phyloP scores from a whole-genome alignment of 306 rosid species.

The Bauhinia variegata region DNA sequence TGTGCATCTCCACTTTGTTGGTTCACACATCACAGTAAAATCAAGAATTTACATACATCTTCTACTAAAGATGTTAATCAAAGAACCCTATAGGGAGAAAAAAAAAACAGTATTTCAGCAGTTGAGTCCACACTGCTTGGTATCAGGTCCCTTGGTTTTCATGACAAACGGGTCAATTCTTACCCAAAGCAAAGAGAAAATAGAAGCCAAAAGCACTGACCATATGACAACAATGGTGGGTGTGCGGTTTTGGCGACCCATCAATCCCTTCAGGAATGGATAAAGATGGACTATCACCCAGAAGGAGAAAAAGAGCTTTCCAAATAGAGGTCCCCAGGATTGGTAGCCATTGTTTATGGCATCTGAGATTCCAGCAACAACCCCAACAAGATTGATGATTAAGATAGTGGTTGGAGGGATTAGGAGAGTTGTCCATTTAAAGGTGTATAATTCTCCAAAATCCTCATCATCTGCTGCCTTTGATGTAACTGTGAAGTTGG shows the following conservation, averaged over 20 bases:
- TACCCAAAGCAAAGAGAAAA: conserved; percentile 96
- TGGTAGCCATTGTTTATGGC: conserved; percentile 94
- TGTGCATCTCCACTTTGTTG: conserved; percentile 39
- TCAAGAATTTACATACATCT: conserved; percentile 52
- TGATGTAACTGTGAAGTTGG: conserved; percentile 88
- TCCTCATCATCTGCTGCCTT: conserved; percentile 94
- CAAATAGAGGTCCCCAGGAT: conserved; percentile 97
- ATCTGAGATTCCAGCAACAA: conserved; percentile 94
- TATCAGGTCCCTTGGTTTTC: conserved; percentile 89
- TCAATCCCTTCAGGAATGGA: conserved; percentile 96
- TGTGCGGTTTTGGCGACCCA: conserved; percentile 96
- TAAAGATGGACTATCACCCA: conserved; percentile 97
- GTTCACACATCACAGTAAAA: conserved; percentile 44
- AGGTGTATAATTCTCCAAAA: conserved; percentile 75
- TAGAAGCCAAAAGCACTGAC: conserved; percentile 93
- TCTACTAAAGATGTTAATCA: conserved; percentile 48
- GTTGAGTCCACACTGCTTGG: conserved; percentile 84
- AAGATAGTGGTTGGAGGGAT: conserved; percentile 93
- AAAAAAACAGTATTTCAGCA: conserved; percentile 56
- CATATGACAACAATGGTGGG: conserved; percentile 96
- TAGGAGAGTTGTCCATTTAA: conserved; percentile 92
- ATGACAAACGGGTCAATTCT: conserved; percentile 87
- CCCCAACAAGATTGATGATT: conserved; percentile 88
- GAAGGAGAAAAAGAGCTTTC: conserved; percentile 93
- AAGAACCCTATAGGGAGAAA: conserved; percentile 41